Evolutionary conservation across 31 red algal species (phyloP).

Genomic region (Asparagopsis taxiformis): DNA sequence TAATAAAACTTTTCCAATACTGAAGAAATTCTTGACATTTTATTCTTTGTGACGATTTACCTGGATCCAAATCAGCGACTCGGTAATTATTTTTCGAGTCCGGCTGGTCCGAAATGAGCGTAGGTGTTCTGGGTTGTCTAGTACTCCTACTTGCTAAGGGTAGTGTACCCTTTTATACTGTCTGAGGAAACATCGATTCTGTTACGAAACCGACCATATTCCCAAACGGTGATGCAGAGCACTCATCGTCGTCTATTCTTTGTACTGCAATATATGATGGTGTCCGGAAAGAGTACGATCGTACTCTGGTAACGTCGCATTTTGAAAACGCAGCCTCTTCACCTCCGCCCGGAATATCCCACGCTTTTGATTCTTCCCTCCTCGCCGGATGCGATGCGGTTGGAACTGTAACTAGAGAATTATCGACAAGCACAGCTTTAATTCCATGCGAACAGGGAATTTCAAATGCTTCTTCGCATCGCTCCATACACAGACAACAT

Average conservation of each 20-base stretch:
- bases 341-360: neutral
- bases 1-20: too few species aligned
- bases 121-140: too few species aligned
- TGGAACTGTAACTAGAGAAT: neutral
- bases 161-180: too few species aligned
- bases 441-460: neutral
- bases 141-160: too few species aligned
- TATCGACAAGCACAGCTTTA: neutral
- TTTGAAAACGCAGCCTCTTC: neutral
- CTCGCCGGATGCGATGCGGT: neutral
- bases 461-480: neutral
- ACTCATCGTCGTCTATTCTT: neutral
- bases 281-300: neutral
- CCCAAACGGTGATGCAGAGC: neutral
- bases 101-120: too few species aligned
- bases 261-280: neutral
- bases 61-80: too few species aligned
- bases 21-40: too few species aligned
- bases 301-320: neutral
- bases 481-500: neutral
- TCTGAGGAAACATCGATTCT: neutral
- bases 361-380: neutral
- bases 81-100: too few species aligned
- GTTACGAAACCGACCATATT: neutral
- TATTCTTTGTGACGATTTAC: too few species aligned